These are phyloP conservation scores for Phaeosphaeriaceae sp. DNA, from an alignment of 2,329 filamentous ascomycete genomes.

Conservation along the genomic window DNA sequence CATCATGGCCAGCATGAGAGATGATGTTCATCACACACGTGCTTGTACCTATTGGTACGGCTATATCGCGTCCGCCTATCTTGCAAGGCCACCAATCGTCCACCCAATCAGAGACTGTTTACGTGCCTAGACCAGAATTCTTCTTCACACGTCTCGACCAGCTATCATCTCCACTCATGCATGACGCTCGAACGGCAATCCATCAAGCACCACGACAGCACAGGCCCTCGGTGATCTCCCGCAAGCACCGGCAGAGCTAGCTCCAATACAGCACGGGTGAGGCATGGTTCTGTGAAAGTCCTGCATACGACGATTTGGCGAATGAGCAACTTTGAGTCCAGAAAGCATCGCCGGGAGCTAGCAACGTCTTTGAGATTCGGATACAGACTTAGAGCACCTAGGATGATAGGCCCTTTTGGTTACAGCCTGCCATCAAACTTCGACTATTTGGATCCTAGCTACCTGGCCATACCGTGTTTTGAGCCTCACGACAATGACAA, in stretches of 20 bases:
- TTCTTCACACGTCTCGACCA: background rate
- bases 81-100: background rate
- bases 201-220: background rate
- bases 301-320: background rate
- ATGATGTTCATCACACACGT: background rate
- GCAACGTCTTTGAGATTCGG: background rate
- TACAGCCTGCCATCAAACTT: background rate
- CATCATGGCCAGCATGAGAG: background rate
- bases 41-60: background rate
- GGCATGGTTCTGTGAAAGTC: background rate
- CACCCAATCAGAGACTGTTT: background rate
- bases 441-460: background rate
- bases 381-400: too few relatives aligned
- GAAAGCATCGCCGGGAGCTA: background rate
- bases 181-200: background rate
- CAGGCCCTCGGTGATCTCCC: conserved; percentile 4
- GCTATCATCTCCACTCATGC: background rate
- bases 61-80: background rate
- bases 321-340: background rate
- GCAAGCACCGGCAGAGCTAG: conserved; percentile 1
- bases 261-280: background rate
- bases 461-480: background rate
- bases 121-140: background rate
- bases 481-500: background rate
- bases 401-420: background rate